These are phyloP conservation scores for Aspergillus udagawae DNA, from an alignment of 2,329 filamentous ascomycete genomes.

Conservation along the genomic window DNA sequence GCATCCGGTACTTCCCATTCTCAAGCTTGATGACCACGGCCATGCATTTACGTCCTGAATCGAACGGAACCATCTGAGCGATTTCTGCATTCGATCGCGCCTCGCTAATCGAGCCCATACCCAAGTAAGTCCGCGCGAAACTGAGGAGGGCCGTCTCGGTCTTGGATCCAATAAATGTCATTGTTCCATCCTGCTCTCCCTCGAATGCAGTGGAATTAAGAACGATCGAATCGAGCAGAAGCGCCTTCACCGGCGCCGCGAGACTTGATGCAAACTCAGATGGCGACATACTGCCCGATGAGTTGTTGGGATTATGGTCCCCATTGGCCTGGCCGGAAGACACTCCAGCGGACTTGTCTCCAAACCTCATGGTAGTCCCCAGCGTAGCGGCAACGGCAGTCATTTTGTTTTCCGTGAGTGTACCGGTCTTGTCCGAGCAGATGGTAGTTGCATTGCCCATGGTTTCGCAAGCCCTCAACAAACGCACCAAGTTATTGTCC, in stretches of 20 bases:
- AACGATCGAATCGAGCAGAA: conserved; percentile 61
- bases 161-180: conserved; percentile 68
- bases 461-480: conserved; percentile 58
- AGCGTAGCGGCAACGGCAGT: conserved; percentile 56
- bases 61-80: conserved; percentile 53
- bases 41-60: conserved; percentile 67
- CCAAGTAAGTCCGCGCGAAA: conserved; percentile 64
- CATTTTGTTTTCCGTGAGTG: conserved; percentile 63
- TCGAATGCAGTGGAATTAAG: conserved; percentile 70
- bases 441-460: conserved; percentile 63
- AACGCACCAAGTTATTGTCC: conserved; percentile 60
- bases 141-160: conserved; percentile 72
- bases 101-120: conserved; percentile 57
- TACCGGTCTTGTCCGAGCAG: conserved; percentile 65
- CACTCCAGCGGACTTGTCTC: conserved; percentile 34
- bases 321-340: conserved; percentile 22
- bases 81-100: conserved; percentile 61
- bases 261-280: conserved; percentile 53
- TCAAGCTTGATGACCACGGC: conserved; percentile 57
- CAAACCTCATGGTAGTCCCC: conserved; percentile 44
- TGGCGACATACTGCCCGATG: conserved; percentile 47
- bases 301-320: conserved; percentile 18
- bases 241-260: conserved; percentile 49
- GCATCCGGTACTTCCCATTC: conserved; percentile 54
- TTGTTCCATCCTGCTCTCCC: conserved; percentile 56